Base-by-base conservation (phyloP, 306 rosid species). In the Quercus glauca region DNA sequence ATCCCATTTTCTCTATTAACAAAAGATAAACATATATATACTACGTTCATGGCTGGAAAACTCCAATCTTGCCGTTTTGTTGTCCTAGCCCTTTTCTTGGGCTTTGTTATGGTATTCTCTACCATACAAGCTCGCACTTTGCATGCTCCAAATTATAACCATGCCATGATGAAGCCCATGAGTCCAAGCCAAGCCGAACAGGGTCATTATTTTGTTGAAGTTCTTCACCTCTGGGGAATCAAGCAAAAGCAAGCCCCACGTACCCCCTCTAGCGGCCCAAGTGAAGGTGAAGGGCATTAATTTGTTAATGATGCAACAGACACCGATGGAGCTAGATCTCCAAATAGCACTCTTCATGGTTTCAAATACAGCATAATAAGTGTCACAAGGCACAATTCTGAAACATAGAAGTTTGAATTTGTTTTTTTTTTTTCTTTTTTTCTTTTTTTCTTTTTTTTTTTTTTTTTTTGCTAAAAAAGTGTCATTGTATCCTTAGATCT, bases 211-310 rank as follows among this genome's bases (percentile, higher is more conserved):
- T 59, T 78, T 11, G 43, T 12, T 43, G 78, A 85, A 35, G 51
- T 78, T 73, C 74, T 78, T 65, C 71, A 18, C 18, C 81, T 71
- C 13, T 64, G 75, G 87, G 87, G 82, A 29, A 72, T 84, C 61
- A 84, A 84, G 75, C 64, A 5, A 2, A 41, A 7, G 0, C 45
- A 41, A 41, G 0, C 1, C 45, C 45, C 45, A 8, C 11, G 45
- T 41, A 3, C 45, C 45, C 11, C 45, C 45, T 18, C 12, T 69
- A 0, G 45, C 17, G 87, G 87, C 9, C 87, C 79, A 53, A 76
- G 87, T 53, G 29, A 73, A 8, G 45, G 45, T 25, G 87, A 25
- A 6, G 87, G 87, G 69, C 84, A 84, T 37, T 84, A 61, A 56
- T 37, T 33, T 58, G 53, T 49, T 49, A 13, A 49, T 49, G 17